Base-by-base conservation (phyloP, 1,284 basidiomycete genomes). In the Microbotryum violaceum region DNA sequence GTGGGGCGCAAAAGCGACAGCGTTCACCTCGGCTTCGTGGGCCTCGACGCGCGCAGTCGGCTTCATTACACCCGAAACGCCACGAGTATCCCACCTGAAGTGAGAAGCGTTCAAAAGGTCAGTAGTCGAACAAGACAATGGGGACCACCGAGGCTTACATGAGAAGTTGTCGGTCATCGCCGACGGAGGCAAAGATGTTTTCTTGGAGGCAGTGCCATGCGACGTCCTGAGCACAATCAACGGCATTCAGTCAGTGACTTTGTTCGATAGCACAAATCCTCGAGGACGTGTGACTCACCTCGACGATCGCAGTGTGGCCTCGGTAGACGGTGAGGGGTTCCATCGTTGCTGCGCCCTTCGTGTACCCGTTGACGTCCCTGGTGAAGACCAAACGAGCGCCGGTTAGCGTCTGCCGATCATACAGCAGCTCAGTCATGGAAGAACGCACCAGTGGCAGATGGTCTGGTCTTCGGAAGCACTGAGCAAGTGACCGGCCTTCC, bases 381-480 rank as follows among this genome's bases (percentile, higher is more conserved):
- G 9, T 49, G 9, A 4, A 20, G 42, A 6, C n/a, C 27, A 10
- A 21, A 9, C 23, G 12, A 16, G 23, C 31, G 7, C 31, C 31
- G 8, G 31, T 65, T 48, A 53, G 52, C 45, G 31, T 8, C 59
- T 57, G 60, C n/a, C 58, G 37, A 2, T 14, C 20, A 18, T 18
- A 16, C 29, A n/a, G 23, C 33, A 16, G 12, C 18, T 16, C 21
- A 29, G 33, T 37, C 27, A 48, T 50, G 16, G n/a, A 48, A n/a
- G 49, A 27, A 74, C 82, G 66, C 71, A 89, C 91, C 94, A 99
- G 73, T 93, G 85, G 71, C 92, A 97, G 37, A 98, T 85, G 0
- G 93, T 97, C 78, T 87, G 90, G 76, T 98, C 94, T 75, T 98
- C 93, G 6, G 90, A 93, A 20, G 91, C 90, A 70, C 89, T 91